Evolutionary conservation across 805 yeast genomes (phyloP).

Genomic region (Blastobotrys americana): DNA sequence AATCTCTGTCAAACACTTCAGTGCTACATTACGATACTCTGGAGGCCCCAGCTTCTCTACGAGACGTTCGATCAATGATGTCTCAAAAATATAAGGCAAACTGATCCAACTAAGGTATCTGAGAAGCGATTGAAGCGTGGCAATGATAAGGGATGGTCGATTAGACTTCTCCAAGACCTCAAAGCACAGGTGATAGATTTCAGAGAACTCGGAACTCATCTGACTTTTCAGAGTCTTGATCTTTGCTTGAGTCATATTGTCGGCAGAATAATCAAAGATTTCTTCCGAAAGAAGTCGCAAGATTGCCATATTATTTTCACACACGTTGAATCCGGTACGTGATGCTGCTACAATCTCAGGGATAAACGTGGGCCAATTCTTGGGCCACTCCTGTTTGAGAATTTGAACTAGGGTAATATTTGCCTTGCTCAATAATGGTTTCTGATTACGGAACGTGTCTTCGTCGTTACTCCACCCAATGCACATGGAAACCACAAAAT

Average conservation of each 20-base stretch:
- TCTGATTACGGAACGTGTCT: conserved; percentile 57
- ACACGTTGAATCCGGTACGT: conserved; percentile 79
- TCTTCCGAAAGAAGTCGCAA: conserved; percentile 87
- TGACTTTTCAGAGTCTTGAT: conserved; percentile 73
- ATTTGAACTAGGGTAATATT: conserved; percentile 91
- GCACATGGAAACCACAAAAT: conserved; percentile 90
- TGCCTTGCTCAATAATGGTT: conserved; percentile 83
- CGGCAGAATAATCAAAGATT: conserved; percentile 91
- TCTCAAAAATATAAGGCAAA: conserved; percentile 78
- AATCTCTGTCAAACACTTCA: conserved; percentile 91
- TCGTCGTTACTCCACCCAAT: conserved; percentile 85
- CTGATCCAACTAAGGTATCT: conserved; percentile 96
- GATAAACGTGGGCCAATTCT: conserved; percentile 94
- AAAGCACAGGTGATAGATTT: conserved; percentile 85
- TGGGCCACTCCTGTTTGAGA: conserved; percentile 98
- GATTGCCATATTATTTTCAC: conserved; percentile 96
- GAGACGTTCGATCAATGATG: conserved; percentile 65
- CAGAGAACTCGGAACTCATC: conserved; percentile 85
- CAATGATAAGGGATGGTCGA: conserved; percentile 73
- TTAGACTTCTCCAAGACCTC: conserved; percentile 86
- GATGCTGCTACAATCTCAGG: conserved; percentile 87
- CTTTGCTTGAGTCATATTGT: conserved; percentile 94
- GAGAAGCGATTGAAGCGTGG: conserved; percentile 75
- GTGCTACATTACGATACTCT: conserved; percentile 74
- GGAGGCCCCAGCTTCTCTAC: conserved; percentile 65